A percentile compares a stretch with the other conserved stretches of the same genome.
These are phyloP conservation scores for Lepiota brunneoincarnata DNA, from an alignment of 768 basidiomycete genomes.

Conservation along the genomic window DNA sequence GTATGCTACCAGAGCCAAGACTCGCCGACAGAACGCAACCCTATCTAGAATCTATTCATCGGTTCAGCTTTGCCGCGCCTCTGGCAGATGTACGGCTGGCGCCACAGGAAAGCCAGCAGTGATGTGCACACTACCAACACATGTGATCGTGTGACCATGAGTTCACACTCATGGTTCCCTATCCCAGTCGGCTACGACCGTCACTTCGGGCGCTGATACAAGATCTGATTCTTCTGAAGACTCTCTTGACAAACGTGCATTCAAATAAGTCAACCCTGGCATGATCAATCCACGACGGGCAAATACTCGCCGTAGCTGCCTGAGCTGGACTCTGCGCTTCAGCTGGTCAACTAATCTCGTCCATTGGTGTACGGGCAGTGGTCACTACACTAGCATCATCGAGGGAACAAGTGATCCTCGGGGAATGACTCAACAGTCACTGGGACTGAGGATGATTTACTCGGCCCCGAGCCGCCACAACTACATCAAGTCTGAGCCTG, in stretches of 20 bases:
- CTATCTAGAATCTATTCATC: background rate
- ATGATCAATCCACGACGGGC: background rate
- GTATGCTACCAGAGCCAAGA: background rate
- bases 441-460: too few species aligned
- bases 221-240: background rate
- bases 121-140: conserved; percentile 11
- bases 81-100: background rate
- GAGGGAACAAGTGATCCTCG: too few species aligned
- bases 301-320: too few species aligned
- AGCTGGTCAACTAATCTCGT: too few species aligned
- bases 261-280: background rate
- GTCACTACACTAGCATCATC: too few species aligned
- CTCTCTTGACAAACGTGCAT: background rate
- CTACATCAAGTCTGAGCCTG: too few species aligned
- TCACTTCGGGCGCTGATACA: conserved; percentile 4
- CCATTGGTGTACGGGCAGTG: too few species aligned
- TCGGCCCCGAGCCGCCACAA: too few species aligned
- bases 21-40: background rate
- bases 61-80: background rate
- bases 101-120: background rate
- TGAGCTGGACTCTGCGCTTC: too few species aligned
- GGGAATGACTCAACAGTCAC: too few species aligned
- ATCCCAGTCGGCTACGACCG: background rate
- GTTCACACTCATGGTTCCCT: background rate
- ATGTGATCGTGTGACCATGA: conserved; percentile 9